Evolutionary conservation across 1,284 basidiomycete species (phyloP), one percentile per base, ranked within the genome.

Genomic region (Fomitopsis palustris): DNA sequence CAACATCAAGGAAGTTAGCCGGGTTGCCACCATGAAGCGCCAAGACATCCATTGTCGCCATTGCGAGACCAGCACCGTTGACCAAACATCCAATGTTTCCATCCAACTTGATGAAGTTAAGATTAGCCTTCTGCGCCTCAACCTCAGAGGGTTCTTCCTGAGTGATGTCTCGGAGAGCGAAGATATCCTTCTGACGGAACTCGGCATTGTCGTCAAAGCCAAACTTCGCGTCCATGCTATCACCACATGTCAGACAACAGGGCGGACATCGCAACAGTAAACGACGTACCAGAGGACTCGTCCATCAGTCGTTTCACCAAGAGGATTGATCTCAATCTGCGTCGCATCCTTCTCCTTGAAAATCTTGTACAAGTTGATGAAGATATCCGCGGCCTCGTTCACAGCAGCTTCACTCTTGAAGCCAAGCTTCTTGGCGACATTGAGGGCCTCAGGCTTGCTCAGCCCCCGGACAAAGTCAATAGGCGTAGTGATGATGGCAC

Each of bases 21-120:
- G 97, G 97, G 70, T 95, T 90, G 62, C 95, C 95, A 58, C 96
- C 96, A 72, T 97, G 93, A 60, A 98, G 81, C 62, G 96, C 88
- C 59, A 99, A 83, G 37, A 99, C 96, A 72, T 99, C 97, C 96
- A 99, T 99, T 56, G 97, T 99, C 31, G 97, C 97, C 97, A 99
- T 99, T 56, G 97, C 97, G 61, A 99, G 82, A 74, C 97, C 97
- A 61, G 97, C 97, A 70, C 97, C 97, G 73, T 99, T 99, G 65
- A 99, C 97, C 60, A 99, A 82, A 77, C 97, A 99, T 43, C 97
- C 97, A 64, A 99, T 91, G 78, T 88, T 93, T 39, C 97, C 97
- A 72, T 99, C 97, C 54, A 99, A 89, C 81, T 99, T 98, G 85
- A 99, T 99, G 75, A 98, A 98, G 83, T 98, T 99, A 70, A 99